These are phyloP conservation scores for Thelonectria discophora DNA, from an alignment of 2,329 filamentous ascomycete genomes.

Conservation along the genomic window DNA sequence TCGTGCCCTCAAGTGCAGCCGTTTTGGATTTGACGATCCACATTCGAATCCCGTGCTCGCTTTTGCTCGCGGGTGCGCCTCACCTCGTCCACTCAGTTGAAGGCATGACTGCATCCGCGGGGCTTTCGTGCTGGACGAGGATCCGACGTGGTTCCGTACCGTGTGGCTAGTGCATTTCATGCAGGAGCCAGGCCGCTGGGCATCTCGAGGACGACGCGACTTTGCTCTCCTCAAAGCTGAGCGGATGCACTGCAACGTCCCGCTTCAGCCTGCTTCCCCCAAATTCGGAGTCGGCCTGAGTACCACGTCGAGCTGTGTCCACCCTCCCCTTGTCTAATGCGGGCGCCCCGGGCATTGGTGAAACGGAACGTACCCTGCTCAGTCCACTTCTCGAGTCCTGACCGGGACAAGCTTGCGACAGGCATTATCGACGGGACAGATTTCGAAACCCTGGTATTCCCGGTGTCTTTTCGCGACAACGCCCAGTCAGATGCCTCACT, in stretches of 20 bases:
- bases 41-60: constrained; percentile 21
- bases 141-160: constrained; percentile 22
- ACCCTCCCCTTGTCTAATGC: constrained; percentile 42
- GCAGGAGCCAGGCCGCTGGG: constrained; percentile 28
- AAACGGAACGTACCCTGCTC: constrained; percentile 63
- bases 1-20: constrained; percentile 28
- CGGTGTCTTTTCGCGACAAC: constrained; percentile 25
- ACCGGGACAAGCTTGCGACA: constrained; percentile 57
- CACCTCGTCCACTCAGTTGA: constrained; percentile 21
- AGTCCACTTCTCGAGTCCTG: constrained; percentile 54
- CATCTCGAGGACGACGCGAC: constrained; percentile 22
- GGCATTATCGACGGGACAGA: constrained; percentile 36
- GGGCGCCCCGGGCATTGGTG: constrained; percentile 56
- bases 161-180: constrained; percentile 38
- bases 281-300: constrained; percentile 33
- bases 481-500: constrained; percentile 34
- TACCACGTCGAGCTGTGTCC: constrained; percentile 34
- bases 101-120: constrained; percentile 14
- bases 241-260: constrained; percentile 39
- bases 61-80: constrained; percentile 17
- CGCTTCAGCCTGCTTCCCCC: constrained; percentile 40
- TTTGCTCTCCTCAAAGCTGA: constrained; percentile 28
- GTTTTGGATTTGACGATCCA: constrained; percentile 31
- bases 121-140: constrained; percentile 22
- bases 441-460: constrained; percentile 36